These are phyloP conservation scores for Fraxinus baroniana DNA, from an alignment of 305 asterid species.

Conservation along the genomic window DNA sequence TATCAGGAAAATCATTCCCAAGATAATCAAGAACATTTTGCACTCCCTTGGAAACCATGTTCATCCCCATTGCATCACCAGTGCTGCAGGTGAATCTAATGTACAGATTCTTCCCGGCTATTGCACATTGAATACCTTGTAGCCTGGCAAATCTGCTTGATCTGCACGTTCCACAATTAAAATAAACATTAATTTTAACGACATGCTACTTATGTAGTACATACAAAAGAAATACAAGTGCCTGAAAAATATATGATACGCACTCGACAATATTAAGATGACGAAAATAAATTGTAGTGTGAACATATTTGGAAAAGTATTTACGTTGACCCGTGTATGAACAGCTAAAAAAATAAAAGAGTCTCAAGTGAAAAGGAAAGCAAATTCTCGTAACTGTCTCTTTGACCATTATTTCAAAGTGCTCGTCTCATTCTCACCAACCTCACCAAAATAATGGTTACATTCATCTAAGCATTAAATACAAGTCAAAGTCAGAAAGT, in stretches of 20 bases:
- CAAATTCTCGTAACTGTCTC: not conserved
- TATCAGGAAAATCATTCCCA: conserved; percentile 43
- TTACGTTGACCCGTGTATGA: not conserved
- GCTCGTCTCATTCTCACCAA: not conserved
- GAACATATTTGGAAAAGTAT: not conserved
- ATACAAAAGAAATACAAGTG: not conserved
- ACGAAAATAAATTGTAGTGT: not conserved
- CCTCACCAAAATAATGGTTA: not conserved
- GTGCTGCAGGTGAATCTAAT: conserved; percentile 50
- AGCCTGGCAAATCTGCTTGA: conserved; percentile 52
- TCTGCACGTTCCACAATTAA: conserved; percentile 27
- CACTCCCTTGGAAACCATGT: conserved; percentile 56
- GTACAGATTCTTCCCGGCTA: conserved; percentile 51
- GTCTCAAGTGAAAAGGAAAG: not conserved
- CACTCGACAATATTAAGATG: not conserved
- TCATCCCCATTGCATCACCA: conserved; percentile 64
- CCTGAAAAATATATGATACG: not conserved
- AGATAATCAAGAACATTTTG: conserved; percentile 50
- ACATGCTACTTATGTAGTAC: not conserved
- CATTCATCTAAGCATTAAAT: not conserved
- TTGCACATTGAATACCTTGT: conserved; percentile 42
- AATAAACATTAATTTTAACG: not conserved
- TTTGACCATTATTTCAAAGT: not conserved
- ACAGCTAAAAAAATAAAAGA: not conserved
- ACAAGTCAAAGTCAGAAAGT: not conserved